Base-by-base conservation (phyloP, 202 grass and related monocot genomes). In the Elaeis oleifera region DNA sequence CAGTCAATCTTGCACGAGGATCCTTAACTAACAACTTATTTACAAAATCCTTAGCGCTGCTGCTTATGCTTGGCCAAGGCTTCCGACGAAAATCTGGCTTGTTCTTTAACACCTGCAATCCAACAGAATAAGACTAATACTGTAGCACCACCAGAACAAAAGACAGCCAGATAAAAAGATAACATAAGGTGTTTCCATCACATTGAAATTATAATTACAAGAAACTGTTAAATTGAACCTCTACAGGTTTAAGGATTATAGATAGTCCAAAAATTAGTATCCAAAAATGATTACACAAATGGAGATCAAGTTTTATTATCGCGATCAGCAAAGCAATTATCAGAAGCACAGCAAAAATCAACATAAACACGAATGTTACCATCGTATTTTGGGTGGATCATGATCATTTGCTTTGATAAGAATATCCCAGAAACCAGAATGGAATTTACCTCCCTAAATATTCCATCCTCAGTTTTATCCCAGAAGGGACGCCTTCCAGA, bases 401-500 rank as follows among this genome's bases (percentile, higher is more conserved):
- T 31, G 36, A 44, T 14, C 36, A 9, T 3, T 14, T 44, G 36
- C 11, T 44, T 44, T 6, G 1, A 72, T 59, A 7, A 14, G 61
- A 74, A 59, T 15, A 69, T 25, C 59, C 51, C 21, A 50, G 19
- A 73, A 58, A 73, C 26, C 63, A 68, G 29, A 54, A 16, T 25
- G 15, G 4, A 27, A 49, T 16, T 55, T 89, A 94, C 95, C 85
- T 99, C 95, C 69, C 76, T 99, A 67, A 99, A 99, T 75, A 99
- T 94, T 49, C 95, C 95, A 68, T 99, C 95, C 74, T 99, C 95
- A 24, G 95, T 99, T 57, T 84, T 88, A 74, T 99, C 89, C 95
- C 95, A 99, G 87, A 99, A 99, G 23, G 95, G 95, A 1, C 83
- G 95, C 62, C 77, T 89, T 58, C 95, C 95, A 81, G 88, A 99